Percentiles rank a stretch among this genome's conserved stretches.
phyloP scores from a whole-genome alignment of 2,329 filamentous ascomycete genomes.

The Microdochium paspali region DNA sequence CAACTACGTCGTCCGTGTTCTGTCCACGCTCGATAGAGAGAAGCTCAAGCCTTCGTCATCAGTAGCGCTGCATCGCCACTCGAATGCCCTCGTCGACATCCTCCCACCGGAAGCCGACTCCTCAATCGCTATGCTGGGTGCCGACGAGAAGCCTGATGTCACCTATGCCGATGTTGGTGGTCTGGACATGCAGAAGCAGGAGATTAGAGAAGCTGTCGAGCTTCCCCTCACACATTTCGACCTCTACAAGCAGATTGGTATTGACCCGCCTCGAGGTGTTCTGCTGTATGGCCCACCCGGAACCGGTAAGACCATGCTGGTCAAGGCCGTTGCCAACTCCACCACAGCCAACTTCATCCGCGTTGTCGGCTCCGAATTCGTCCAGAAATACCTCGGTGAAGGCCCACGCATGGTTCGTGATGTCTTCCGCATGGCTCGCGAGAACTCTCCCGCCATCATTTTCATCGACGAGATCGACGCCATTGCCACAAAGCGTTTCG shows the following conservation, averaged over 20 bases:
- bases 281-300: constrained; percentile 92
- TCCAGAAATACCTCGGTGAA: constrained; percentile 97
- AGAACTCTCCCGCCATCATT: constrained; percentile 97
- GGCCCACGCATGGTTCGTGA: constrained; percentile 98
- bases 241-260: constrained; percentile 98
- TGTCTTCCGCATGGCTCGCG: constrained; percentile 96
- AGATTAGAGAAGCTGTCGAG: constrained; percentile 96
- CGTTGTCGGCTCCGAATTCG: constrained; percentile 95
- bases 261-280: constrained; percentile 93
- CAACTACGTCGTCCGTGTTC: constrained; percentile 97
- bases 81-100: constrained; percentile 96
- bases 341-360: constrained; percentile 98
- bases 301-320: constrained; percentile 79
- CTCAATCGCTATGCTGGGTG: constrained; percentile 94
- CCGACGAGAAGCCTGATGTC: constrained; percentile 95
- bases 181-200: constrained; percentile 99
- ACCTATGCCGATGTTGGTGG: constrained; percentile 97
- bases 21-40: constrained; percentile 96
- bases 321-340: constrained; percentile 97
- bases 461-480: constrained; percentile 99
- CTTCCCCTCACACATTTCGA: constrained; percentile 95
- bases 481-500: constrained; percentile 98
- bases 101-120: constrained; percentile 98
- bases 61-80: constrained; percentile 94
- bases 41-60: constrained; percentile 96